A percentile compares a stretch with the other conserved stretches of the same genome.
Evolutionary conservation across 495 filamentous ascomycete species (phyloP).

Genomic region (Echria macrotheca): DNA sequence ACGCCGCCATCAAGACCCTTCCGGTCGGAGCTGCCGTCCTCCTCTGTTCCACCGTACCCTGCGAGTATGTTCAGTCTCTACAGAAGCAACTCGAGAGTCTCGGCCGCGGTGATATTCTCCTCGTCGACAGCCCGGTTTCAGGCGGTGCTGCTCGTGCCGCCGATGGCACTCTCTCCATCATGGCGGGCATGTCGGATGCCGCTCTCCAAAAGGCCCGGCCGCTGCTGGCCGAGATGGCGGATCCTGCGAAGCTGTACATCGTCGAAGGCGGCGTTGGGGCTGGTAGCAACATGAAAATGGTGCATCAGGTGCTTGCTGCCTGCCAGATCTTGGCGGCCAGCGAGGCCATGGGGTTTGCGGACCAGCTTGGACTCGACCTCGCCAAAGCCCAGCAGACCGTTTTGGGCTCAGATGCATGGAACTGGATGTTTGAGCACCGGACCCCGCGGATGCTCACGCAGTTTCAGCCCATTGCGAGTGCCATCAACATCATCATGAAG

Average conservation of each 20-base stretch:
- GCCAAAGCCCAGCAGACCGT: conserved; percentile 51
- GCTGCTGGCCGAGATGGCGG: conserved; percentile 58
- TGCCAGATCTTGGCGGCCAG: conserved; percentile 68
- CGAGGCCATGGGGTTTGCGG: conserved; percentile 71
- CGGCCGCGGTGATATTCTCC: conserved; percentile 56
- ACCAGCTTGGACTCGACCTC: conserved; percentile 60
- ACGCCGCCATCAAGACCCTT: conserved; percentile 52
- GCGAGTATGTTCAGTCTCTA: conserved; percentile 59
- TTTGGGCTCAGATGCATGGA: conserved; percentile 55
- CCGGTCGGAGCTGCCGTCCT: conserved; percentile 57
- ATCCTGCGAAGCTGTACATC: conserved; percentile 60
- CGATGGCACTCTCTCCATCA: conserved; percentile 73
- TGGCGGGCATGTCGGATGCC: conserved; percentile 59
- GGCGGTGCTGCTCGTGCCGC: conserved; percentile 71
- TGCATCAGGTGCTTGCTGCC: conserved; percentile 75
- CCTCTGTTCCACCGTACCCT: conserved; percentile 70
- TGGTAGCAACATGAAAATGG: conserved; percentile 85
- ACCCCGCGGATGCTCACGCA: conserved; percentile 62
- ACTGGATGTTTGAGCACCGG: conserved; percentile 81
- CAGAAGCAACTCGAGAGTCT: conserved; percentile 45
- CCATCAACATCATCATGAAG: conserved; percentile 72
- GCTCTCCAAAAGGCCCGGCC: conserved; percentile 54
- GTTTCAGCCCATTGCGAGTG: conserved; percentile 63
- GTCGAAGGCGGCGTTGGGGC: conserved; percentile 68
- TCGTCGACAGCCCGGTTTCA: conserved; percentile 73